These are phyloP conservation scores for Juglanconis oblonga DNA, from an alignment of 2,329 filamentous ascomycete species.

Conservation along the genomic window DNA sequence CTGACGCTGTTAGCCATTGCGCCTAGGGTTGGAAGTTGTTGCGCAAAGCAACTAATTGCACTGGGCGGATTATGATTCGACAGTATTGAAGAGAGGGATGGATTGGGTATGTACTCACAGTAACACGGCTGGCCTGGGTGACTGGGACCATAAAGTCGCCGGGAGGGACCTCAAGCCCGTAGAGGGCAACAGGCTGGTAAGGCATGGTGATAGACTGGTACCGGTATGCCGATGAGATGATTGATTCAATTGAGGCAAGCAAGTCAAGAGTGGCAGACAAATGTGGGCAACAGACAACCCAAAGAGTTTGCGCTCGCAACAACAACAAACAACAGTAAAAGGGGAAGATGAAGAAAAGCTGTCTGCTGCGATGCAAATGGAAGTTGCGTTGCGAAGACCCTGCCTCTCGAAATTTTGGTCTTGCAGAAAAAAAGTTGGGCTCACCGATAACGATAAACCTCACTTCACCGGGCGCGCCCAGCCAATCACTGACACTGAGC, in stretches of 20 bases:
- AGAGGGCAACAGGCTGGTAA: slow-evolving; percentile 70
- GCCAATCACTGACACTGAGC: not conserved
- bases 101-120: slow-evolving; percentile 56
- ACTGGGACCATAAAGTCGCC: slow-evolving; percentile 81
- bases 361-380: not conserved
- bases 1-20: slow-evolving; percentile 41
- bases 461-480: not conserved
- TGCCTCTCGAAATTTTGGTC: slow-evolving; percentile 16
- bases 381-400: not conserved
- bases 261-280: not conserved
- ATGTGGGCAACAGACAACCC: not conserved
- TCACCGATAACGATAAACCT: slow-evolving; percentile 14
- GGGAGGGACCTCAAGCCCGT: slow-evolving; percentile 86
- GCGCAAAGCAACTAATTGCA: slow-evolving; percentile 10
- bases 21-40: not conserved
- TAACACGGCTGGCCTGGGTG: slow-evolving; percentile 74
- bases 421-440: slow-evolving; percentile 11
- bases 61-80: not conserved
- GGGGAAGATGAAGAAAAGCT: slow-evolving; percentile 3
- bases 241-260: not conserved
- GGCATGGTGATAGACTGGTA: slow-evolving; percentile 42
- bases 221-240: not conserved
- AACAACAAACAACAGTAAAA: not conserved
- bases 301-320: slow-evolving; percentile 6
- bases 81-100: not conserved